A percentile compares a stretch with the other conserved stretches of the same genome.
Evolutionary conservation across 2,329 filamentous ascomycete species (phyloP).

Genomic region (Onygenales sp.): DNA sequence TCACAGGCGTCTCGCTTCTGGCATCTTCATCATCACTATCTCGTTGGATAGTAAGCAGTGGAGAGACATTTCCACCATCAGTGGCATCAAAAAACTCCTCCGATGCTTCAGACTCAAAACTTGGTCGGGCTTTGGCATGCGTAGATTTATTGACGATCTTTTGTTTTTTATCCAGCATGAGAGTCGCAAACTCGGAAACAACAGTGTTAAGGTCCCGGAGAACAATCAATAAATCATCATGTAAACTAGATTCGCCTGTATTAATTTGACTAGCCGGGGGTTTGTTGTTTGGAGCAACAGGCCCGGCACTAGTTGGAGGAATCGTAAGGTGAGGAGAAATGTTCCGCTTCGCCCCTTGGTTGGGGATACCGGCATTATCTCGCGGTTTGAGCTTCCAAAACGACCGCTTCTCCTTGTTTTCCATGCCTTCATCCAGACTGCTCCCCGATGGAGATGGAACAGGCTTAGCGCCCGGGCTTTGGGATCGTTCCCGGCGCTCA

Average conservation of each 20-base stretch:
- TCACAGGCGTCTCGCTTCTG: slow-evolving; percentile 45
- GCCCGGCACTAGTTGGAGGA: slow-evolving; percentile 29
- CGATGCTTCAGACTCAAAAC: slow-evolving; percentile 69
- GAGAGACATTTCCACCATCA: slow-evolving; percentile 47
- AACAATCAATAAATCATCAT: slow-evolving; percentile 77
- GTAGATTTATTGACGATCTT: slow-evolving; percentile 52
- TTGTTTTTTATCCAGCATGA: slow-evolving; percentile 71
- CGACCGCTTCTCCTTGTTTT: slow-evolving; percentile 50
- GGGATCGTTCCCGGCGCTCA: slow-evolving; percentile 22
- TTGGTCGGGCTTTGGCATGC: slow-evolving; percentile 50
- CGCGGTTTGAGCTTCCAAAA: slow-evolving; percentile 93
- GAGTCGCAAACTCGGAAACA: slow-evolving; percentile 67
- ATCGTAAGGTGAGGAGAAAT: slow-evolving; percentile 46
- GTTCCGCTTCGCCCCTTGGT: slow-evolving; percentile 36
- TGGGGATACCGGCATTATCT: slow-evolving; percentile 30
- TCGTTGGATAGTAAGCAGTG: slow-evolving; percentile 65
- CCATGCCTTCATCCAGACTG: slow-evolving; percentile 22
- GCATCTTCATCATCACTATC: slow-evolving; percentile 59
- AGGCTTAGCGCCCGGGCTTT: slow-evolving; percentile 17
- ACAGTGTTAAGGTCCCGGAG: slow-evolving; percentile 76
- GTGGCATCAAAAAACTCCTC: slow-evolving; percentile 95
- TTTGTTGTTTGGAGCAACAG: slow-evolving; percentile 17
- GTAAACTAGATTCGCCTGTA: slow-evolving; percentile 41
- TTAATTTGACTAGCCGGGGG: slow-evolving; percentile 10
- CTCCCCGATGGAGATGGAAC: slow-evolving; percentile 19